Conservation (phyloP, 176 grass and related monocot species). For the Aegilops speltoides region DNA sequence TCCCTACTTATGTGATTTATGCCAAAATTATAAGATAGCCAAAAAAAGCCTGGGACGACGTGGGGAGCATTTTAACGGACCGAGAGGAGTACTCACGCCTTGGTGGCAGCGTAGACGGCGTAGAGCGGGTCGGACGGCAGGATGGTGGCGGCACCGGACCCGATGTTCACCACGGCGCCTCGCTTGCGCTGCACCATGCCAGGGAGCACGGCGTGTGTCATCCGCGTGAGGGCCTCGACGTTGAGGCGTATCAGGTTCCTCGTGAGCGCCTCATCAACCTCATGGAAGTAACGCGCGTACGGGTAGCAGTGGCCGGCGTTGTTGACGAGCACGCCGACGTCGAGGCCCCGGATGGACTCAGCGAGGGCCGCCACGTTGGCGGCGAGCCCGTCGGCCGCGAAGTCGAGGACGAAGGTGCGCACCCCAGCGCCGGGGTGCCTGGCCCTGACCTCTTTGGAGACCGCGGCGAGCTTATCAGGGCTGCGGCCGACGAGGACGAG, state of each 20-base stretch:
- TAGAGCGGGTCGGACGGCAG: constrained; percentile 80
- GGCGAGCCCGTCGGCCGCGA: constrained; percentile 36
- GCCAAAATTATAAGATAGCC: too few species aligned
- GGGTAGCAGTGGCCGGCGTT: constrained; percentile 68
- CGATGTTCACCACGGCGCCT: constrained; percentile 75
- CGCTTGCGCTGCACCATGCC: constrained; percentile 58
- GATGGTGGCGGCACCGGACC: constrained; percentile 55
- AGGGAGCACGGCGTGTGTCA: constrained; percentile 62
- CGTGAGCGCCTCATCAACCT: constrained; percentile 53
- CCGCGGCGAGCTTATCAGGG: constrained; percentile 60
- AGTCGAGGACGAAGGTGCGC: constrained; percentile 66
- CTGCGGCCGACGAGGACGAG: constrained; percentile 74
- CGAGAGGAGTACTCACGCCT: constrained; percentile 43
- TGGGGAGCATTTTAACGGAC: too few species aligned
- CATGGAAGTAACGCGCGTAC: constrained; percentile 65
- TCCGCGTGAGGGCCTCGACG: constrained; percentile 59
- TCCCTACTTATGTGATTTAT: too few species aligned
- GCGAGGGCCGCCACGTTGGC: constrained; percentile 31
- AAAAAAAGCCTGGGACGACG: too few species aligned
- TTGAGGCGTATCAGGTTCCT: constrained; percentile 61
- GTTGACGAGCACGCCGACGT: constrained; percentile 85
- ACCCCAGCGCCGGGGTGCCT: constrained; percentile 24
- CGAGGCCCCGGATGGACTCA: constrained; percentile 45
- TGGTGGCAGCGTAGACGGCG: constrained; percentile 72
- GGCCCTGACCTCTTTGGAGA: constrained; percentile 23